Base-by-base conservation (phyloP, 2,329 filamentous ascomycete genomes). In the Cladosporium sphaerospermum region DNA sequence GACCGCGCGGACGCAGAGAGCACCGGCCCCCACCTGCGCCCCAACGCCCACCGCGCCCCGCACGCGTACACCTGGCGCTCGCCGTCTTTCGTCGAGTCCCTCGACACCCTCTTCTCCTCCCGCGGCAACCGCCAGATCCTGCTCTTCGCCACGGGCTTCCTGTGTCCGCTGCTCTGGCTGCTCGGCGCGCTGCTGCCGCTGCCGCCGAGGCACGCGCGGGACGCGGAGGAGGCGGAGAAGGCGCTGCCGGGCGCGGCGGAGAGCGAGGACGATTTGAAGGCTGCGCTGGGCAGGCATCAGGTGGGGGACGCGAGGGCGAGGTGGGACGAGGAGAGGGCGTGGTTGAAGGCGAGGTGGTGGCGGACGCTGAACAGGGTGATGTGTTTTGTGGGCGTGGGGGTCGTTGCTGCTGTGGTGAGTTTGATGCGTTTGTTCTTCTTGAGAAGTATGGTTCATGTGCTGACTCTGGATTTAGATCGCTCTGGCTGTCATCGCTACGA, bases 261-360 rank as follows among this genome's bases (percentile, higher is more conserved):
- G n/a, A 62, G 56, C 28, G 59, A 63, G 33, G 63, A 68, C 45
- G 47, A 56, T 31, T 55, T 67, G 2, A 54, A 55, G 52, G 57
- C 52, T 23, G 64, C 61, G 2, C 61, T 65, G 58, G 61, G 62
- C 57, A 57, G 60, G 52, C 64, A 65, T 46, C 61, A 62, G 23
- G 23, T 28, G 23, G 23, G 23, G 23, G 23, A 28, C 23, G 23
- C 23, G 23, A 28, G 23, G 23, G 23, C 23, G 45, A 56, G 60
- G 46, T 69, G 64, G 66, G 55, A 60, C 14, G 63, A 67, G 37
- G 67, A 69, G 59, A 58, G 59, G 46, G 47, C 48, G 13, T 69
- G 59, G 46, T 39, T 62, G 28, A 69, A 70, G 55, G 67, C 66
- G 4, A 61, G 58, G 40, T 70, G 68, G 68, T 70, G 68, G 68